Evolutionary conservation across 2,329 filamentous ascomycete genomes (phyloP).

Genomic region (Endocalyx cinctus): DNA sequence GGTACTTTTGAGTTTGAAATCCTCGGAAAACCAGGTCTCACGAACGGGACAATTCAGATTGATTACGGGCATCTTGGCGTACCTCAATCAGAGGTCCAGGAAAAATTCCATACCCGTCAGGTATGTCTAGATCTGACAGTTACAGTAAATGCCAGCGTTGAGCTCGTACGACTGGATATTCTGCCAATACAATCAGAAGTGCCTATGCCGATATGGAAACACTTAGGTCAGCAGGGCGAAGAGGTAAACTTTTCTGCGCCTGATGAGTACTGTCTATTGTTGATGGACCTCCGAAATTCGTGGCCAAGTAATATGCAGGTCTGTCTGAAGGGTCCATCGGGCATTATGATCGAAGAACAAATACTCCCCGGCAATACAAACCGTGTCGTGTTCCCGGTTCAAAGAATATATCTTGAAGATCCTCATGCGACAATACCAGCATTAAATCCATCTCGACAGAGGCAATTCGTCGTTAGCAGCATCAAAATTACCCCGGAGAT

Average conservation of each 20-base stretch:
- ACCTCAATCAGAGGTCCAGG: conserved; percentile 60
- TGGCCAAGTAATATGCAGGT: conserved; percentile 79
- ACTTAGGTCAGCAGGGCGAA: conserved; percentile 29
- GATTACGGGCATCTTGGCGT: conserved; percentile 82
- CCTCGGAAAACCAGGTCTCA: conserved; percentile 79
- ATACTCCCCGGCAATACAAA: conserved; percentile 66
- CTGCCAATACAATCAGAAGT: conserved; percentile 67
- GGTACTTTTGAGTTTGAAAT: conserved; percentile 79
- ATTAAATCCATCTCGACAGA: conserved; percentile 73
- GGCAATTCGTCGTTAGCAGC: conserved; percentile 88
- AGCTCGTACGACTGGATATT: conserved; percentile 75
- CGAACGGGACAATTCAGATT: conserved; percentile 72
- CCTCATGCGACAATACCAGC: conserved; percentile 74
- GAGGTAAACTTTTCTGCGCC: conserved; percentile 33
- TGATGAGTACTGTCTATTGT: conserved; percentile 70
- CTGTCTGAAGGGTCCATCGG: conserved; percentile 51
- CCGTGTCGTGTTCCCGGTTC: conserved; percentile 71
- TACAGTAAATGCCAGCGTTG: conserved; percentile 88
- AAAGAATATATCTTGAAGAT: conserved; percentile 70
- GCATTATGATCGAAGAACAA: conserved; percentile 45
- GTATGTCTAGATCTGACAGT: conserved; percentile 76
- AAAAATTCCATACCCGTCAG: conserved; percentile 79
- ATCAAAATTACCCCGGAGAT: conserved; percentile 73
- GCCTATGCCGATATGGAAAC: conserved; percentile 55
- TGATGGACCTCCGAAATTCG: conserved; percentile 82